These are phyloP conservation scores for Chlorella sp. DNA, from an alignment of 139 green algal genomes.

Conservation along the genomic window DNA sequence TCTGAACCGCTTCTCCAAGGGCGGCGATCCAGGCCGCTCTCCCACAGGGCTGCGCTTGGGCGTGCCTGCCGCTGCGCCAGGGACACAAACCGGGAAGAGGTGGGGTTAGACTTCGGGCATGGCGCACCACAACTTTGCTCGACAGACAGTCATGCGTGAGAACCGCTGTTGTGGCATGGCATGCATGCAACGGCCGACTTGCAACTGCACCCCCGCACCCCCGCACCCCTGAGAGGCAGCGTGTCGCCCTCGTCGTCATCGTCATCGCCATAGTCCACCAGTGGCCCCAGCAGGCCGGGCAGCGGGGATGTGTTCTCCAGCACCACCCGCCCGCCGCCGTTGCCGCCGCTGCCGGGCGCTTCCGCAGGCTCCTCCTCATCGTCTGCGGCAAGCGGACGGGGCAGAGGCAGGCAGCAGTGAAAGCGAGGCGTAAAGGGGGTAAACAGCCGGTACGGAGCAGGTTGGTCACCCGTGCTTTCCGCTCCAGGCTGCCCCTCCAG, in stretches of 20 bases:
- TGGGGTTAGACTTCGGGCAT: neutral
- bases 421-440: neutral
- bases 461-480: too few relatives aligned
- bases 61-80: neutral
- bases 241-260: conserved; percentile 47
- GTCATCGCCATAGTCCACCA: conserved; percentile 62
- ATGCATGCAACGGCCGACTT: neutral
- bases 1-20: conserved; percentile 31
- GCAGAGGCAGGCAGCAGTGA: neutral
- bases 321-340: conserved; percentile 18
- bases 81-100: neutral
- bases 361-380: neutral
- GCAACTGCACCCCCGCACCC: neutral
- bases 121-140: too few relatives aligned
- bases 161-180: neutral
- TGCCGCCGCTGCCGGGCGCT: neutral
- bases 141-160: neutral
- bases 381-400: neutral
- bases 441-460: neutral
- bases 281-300: conserved; percentile 7
- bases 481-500: neutral
- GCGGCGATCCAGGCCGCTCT: conserved; percentile 17
- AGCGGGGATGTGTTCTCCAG: conserved; percentile 17
- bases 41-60: conserved; percentile 2
- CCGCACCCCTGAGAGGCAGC: conserved; percentile 31